These are phyloP conservation scores for Pestalotiopsis sp. DNA, from an alignment of 2,329 filamentous ascomycete genomes.

Conservation along the genomic window DNA sequence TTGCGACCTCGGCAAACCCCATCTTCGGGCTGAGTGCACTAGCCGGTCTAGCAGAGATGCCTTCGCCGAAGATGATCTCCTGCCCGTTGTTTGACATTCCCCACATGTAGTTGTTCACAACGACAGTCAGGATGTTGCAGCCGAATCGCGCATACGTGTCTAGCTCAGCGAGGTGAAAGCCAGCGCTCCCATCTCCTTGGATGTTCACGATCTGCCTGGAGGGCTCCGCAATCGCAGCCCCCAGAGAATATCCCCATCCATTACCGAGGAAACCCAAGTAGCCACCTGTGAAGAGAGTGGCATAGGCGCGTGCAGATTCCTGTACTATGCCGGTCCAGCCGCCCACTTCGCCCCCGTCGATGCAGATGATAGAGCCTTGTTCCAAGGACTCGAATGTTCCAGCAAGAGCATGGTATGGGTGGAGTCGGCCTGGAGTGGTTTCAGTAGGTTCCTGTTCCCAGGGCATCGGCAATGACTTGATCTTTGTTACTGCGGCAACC, in stretches of 20 bases:
- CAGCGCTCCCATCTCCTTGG: conserved; percentile 45
- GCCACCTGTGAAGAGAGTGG: conserved; percentile 30
- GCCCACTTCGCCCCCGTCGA: conserved; percentile 42
- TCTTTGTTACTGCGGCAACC: not conserved
- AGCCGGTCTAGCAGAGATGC: conserved; percentile 29
- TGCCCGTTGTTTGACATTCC: conserved; percentile 46
- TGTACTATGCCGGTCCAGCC: conserved; percentile 35
- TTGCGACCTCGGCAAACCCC: conserved; percentile 36
- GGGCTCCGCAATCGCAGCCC: conserved; percentile 42
- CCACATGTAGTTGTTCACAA: conserved; percentile 46
- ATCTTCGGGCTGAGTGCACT: conserved; percentile 35
- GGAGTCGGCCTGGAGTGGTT: conserved; percentile 22
- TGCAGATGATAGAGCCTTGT: conserved; percentile 35
- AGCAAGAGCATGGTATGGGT: conserved; percentile 44
- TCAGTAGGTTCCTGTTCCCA: not conserved
- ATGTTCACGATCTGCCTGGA: conserved; percentile 40
- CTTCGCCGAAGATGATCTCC: conserved; percentile 40
- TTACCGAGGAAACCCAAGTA: conserved; percentile 48
- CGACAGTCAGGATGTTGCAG: conserved; percentile 41
- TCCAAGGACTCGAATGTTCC: conserved; percentile 37
- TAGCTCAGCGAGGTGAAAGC: conserved; percentile 46
- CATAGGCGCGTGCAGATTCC: conserved; percentile 25
- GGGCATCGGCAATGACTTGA: not conserved
- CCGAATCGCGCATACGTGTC: conserved; percentile 43
- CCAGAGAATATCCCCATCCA: conserved; percentile 46